Base-by-base conservation (phyloP, 352 stramenopile genomes). In the Phytophthora nicotianae region DNA sequence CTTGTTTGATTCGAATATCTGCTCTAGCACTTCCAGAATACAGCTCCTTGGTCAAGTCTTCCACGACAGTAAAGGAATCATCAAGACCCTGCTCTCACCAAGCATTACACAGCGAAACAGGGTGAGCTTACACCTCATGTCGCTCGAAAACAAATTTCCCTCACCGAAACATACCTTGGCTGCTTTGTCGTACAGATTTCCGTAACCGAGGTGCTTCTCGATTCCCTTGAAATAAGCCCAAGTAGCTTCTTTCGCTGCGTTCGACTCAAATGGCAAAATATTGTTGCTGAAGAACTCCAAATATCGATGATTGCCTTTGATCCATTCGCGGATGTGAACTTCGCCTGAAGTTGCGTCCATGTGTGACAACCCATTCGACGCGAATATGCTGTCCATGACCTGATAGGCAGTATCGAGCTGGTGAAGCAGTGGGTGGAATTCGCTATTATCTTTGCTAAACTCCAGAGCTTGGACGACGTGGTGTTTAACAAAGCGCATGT, bases 231-330 rank as follows among this genome's bases (percentile, higher is more conserved):
- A 71, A 27, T 75, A 59, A 10, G 62, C 58, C 67, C 67, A 75
- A 24, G 66, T 69, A 1, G 67, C 67, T 49, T 62, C 48, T 16
- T 49, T 63, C 2, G 62, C 54, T 19, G 42, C 56, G 43, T 17
- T 45, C 29, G 65, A 29, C 29, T 21, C 62, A 32, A 72, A 75
- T 13, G 53, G 56, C 32, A 75, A 50, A 6, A 72, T 27, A 24
- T 71, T 71, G 48, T 69, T 75, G 20, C 62, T 62, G 20, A 71
- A 72, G 23, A 64, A 56, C 26, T 75, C 67, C 38, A 61, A 17
- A 38, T 63, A 66, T 9, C 32, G 32, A n/a, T 38, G n/a, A 0
- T 56, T 72, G 23, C 52, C 57, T 45, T 72, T 58, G 9, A 26
- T 50, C 13, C 41, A 52, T 40, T 62, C 57, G 27, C 61, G 67